Evolutionary conservation across 441 rosid species (phyloP).

Genomic region (Lagerstroemia fauriei): DNA sequence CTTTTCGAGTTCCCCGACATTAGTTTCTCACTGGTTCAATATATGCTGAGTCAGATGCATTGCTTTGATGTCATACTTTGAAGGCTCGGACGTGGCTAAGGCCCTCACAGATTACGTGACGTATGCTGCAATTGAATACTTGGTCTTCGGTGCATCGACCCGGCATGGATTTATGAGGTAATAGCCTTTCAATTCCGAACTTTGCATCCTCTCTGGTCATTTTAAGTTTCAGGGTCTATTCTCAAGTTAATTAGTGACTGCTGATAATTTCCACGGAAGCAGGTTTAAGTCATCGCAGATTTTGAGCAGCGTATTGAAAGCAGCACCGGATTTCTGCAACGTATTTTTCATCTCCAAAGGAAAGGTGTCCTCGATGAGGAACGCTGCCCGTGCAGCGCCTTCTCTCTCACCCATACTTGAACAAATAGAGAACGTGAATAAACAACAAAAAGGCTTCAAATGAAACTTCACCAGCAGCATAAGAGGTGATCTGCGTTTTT

Average conservation of each 20-base stretch:
- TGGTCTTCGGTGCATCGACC: constrained; percentile 78
- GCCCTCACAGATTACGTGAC: constrained; percentile 70
- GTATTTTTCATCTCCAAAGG: constrained; percentile 25
- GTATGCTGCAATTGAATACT: constrained; percentile 62
- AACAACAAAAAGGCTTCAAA: constrained; percentile 31
- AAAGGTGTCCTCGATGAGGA: constrained; percentile 14
- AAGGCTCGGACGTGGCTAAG: constrained; percentile 64
- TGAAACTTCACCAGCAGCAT: constrained; percentile 41
- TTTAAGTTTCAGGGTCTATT: neutral
- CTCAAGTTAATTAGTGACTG: neutral
- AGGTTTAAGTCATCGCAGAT: constrained; percentile 68
- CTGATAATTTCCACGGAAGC: neutral
- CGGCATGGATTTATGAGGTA: constrained; percentile 76
- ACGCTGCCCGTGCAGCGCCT: constrained; percentile 4
- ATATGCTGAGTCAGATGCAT: constrained; percentile 45
- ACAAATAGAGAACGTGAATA: constrained; percentile 47
- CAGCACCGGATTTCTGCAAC: constrained; percentile 17
- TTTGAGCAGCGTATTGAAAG: constrained; percentile 56
- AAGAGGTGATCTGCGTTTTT: constrained; percentile 46
- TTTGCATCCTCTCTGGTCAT: neutral
- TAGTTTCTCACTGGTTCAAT: neutral
- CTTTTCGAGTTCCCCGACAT: neutral
- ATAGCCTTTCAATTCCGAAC: neutral
- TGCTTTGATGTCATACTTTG: constrained; percentile 68
- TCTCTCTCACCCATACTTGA: constrained; percentile 27